Percentiles rank a stretch among this genome's conserved stretches.
Evolutionary conservation across 805 yeast genomes (phyloP).

Genomic region (Trichomonascus vanleenenianus): DNA sequence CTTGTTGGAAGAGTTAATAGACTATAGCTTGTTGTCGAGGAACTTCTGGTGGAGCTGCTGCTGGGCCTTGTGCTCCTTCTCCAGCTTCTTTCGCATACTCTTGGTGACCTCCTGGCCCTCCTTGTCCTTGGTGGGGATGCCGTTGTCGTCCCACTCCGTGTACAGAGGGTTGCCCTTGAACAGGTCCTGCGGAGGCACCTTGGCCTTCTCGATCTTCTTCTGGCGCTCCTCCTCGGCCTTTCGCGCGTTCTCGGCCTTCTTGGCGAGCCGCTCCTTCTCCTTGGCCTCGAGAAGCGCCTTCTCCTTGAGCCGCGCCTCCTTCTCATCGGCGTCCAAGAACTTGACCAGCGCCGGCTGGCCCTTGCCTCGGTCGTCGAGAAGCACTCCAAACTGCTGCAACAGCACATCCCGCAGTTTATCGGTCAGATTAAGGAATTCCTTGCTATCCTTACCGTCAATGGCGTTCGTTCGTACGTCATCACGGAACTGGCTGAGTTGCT

Average conservation of each 20-base stretch:
- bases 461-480: conserved; percentile 74
- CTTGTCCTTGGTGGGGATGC: conserved; percentile 69
- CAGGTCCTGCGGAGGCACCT: conserved; percentile 61
- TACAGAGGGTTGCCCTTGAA: conserved; percentile 53
- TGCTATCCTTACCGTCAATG: conserved; percentile 33
- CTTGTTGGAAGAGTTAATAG: no score
- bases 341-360: conserved; percentile 78
- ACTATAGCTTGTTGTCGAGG: no score
- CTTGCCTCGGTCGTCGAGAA: conserved; percentile 79
- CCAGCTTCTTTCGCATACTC: conserved; percentile 75
- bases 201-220: conserved; percentile 61
- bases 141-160: conserved; percentile 75
- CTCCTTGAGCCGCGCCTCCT: conserved; percentile 47
- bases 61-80: conserved; percentile 72
- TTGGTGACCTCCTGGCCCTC: conserved; percentile 74
- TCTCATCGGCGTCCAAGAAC: conserved; percentile 64
- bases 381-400: conserved; percentile 65
- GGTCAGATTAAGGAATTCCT: conserved; percentile 57
- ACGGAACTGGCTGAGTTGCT: conserved; percentile 69
- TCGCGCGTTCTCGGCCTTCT: conserved; percentile 37
- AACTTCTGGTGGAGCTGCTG: conserved; percentile 51
- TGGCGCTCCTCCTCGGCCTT: conserved; percentile 39
- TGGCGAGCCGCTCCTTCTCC: conserved; percentile 49
- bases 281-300: conserved; percentile 51
- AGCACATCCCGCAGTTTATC: conserved; percentile 70